Evolutionary conservation across 805 yeast genomes (phyloP), one percentile per base, ranked within the genome.

Genomic region (Pichia heedii): DNA sequence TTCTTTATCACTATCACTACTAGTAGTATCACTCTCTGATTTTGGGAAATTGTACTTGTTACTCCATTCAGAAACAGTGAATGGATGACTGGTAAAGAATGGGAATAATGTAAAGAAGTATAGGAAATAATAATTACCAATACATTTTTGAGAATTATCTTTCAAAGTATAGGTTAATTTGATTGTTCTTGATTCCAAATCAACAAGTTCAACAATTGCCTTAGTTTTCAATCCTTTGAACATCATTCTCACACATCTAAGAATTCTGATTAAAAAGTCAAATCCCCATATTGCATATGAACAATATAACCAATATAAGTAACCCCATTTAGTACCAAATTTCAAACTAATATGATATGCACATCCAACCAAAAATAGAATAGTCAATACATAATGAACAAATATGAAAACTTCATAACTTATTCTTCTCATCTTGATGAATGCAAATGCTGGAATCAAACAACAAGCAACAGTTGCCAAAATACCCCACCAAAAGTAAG

Each of bases 81-180:
- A 79, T 2, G 87, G 87, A 57, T 81, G 86, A 4, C 82, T 73
- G 54, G 79, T 84, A 77, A 78, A 77, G 32, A 39, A 45, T 24
- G 48, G 46, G 16, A 45, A 45, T 1, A 45, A 5, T 11, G 46
- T 42, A n/a, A 18, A 33, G 24, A 45, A 45, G 27, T 45, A 45
- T 2, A 45, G n/a, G 20, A 20, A 45, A 27, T 45, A 45, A 21
- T 45, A 42, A 32, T 35, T 42, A 7, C 38, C 37, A 35, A 34
- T 18, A 16, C 20, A 29, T 6, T 9, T 16, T 33, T 45, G 46
- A 5, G 15, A 10, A 20, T 19, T 15, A 32, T 19, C 27, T 15
- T n/a, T 29, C 27, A 18, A 19, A 8, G 18, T 24, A 18, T 39
- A 42, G 11, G 37, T 34, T 24, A 37, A 18, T 7, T 34, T 24